A percentile compares a stretch with the other conserved stretches of the same genome.
Conservation (phyloP, 192 early-diverging fungal genomes). For the Pilaira anomala region DNA sequence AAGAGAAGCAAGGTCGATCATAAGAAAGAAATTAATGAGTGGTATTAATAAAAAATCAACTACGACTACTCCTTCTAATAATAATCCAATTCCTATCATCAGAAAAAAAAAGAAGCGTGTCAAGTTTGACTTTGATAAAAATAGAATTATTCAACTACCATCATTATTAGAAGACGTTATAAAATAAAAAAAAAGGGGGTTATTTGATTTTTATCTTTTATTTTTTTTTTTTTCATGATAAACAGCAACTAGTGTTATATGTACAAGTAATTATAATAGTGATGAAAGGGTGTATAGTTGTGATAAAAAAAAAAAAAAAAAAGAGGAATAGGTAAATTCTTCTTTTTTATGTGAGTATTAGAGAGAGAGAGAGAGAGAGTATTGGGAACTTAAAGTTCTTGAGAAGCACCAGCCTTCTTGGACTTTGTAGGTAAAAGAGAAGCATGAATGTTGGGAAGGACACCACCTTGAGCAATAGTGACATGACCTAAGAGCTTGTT, state of each 20-base stretch:
- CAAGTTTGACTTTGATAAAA: slow-evolving; percentile 32
- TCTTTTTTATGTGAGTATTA: not conserved
- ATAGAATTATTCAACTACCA: slow-evolving; percentile 22
- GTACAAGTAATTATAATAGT: not conserved
- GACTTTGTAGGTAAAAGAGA: slow-evolving; percentile 65
- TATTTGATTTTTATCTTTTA: not conserved
- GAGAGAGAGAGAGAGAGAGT: not conserved
- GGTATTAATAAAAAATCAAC: not conserved
- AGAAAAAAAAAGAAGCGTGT: slow-evolving; percentile 10
- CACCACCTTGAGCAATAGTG: slow-evolving; percentile 89
- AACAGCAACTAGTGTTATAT: slow-evolving; percentile 74
- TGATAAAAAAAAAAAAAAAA: slow-evolving; percentile 65
- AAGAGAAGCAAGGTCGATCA: slow-evolving; percentile 14
- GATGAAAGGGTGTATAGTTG: slow-evolving; percentile 34
- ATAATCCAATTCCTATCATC: not conserved
- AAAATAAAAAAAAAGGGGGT: not conserved
- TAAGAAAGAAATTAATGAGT: slow-evolving; percentile 10
- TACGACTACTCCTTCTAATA: not conserved
- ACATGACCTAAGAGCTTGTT: slow-evolving; percentile 89
- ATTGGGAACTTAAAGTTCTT: slow-evolving; percentile 48
- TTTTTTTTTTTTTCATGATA: slow-evolving; percentile 44
- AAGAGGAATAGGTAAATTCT: slow-evolving; percentile 43
- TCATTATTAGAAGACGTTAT: not conserved
- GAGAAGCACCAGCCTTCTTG: slow-evolving; percentile 39
- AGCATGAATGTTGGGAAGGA: slow-evolving; percentile 73